Base-by-base conservation (phyloP, 2,329 filamentous ascomycete species). In the Myriosclerotinia curreyana region DNA sequence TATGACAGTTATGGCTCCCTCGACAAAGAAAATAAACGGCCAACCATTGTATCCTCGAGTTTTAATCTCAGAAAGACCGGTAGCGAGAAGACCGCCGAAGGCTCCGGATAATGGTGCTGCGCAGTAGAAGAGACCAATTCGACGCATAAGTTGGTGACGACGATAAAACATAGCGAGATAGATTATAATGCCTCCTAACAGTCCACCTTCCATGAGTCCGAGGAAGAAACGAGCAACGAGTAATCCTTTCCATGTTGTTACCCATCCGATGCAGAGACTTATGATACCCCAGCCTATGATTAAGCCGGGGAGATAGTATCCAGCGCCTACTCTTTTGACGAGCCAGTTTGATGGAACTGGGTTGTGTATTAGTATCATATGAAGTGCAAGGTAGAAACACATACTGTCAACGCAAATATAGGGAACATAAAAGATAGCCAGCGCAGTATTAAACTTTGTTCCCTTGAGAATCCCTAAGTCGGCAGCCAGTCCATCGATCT, bases 81-180 rank as follows among this genome's bases (percentile, higher is more conserved):
- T 86, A 0, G 73, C 62, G 83, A 78, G 66, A 84, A 90, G 34
- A 90, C 91, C 90, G 0, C 91, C 90, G 72, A 96, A 92, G 1
- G 87, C 88, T 51, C 90, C 93, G 1, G 92, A 91, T 8, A 96
- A 80, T 3, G 84, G 83, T 0, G 92, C 91, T 69, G 94, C 92
- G 71, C 90, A 92, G 65, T 96, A 87, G 76, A 96, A 96, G 1
- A 96, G 81, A 25, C 91, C 92, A 0, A 90, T 93, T 48, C 92
- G 82, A 68, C 94, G 89, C 0, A 92, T 92, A 42, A 96, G 79
- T 75, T 97, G 93, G 38, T 83, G 76, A 44, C 83, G 75, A 68
- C 79, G 81, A 72, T 83, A 87, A 74, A 87, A 87, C 75, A 86
- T 86, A 34, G 83, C 85, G 36, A 87, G 75, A 68, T 86, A 87